A percentile compares a stretch with the other conserved stretches of the same genome.
Conservation (phyloP, 176 grass and related monocot genomes). For the Carex scoparia region DNA sequence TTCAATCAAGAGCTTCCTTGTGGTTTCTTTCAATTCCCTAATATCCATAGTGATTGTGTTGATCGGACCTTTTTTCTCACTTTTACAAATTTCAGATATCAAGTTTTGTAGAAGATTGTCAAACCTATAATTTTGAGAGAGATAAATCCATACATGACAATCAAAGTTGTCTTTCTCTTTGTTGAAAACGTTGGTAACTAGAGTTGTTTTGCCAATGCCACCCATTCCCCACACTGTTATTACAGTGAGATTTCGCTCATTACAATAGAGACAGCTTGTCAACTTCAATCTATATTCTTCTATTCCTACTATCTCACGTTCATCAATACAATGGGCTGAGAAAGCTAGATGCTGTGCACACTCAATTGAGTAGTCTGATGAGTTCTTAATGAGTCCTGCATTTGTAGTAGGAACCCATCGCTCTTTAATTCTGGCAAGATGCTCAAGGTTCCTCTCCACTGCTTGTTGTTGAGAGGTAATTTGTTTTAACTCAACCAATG, state of each 20-base stretch:
- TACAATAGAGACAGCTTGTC: constrained; percentile 1
- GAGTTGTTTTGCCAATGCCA: constrained; percentile 50
- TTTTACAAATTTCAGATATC: constrained; percentile 18
- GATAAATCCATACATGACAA: constrained; percentile 9
- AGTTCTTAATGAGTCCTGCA: background rate
- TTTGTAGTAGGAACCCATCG: background rate
- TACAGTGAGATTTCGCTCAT: background rate
- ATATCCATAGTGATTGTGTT: background rate
- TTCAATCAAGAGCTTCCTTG: constrained; percentile 8
- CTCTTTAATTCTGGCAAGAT: background rate
- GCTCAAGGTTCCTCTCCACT: constrained; percentile 2
- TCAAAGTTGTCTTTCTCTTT: constrained; percentile 14
- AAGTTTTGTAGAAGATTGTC: constrained; percentile 13
- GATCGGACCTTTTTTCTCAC: background rate
- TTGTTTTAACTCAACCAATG: constrained; percentile 8
- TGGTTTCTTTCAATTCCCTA: constrained; percentile 3
- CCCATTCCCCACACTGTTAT: constrained; percentile 46
- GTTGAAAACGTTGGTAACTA: constrained; percentile 36
- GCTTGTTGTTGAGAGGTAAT: constrained; percentile 8
- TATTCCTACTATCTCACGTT: constrained; percentile 34
- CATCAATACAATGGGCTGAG: constrained; percentile 23
- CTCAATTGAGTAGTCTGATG: background rate
- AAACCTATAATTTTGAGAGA: constrained; percentile 18
- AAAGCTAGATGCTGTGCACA: background rate
- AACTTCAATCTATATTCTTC: background rate